Percentiles rank a stretch among this genome's conserved stretches.
Evolutionary conservation across 1,284 basidiomycete genomes (phyloP).

Genomic region (Cutaneotrichosporon sp.): DNA sequence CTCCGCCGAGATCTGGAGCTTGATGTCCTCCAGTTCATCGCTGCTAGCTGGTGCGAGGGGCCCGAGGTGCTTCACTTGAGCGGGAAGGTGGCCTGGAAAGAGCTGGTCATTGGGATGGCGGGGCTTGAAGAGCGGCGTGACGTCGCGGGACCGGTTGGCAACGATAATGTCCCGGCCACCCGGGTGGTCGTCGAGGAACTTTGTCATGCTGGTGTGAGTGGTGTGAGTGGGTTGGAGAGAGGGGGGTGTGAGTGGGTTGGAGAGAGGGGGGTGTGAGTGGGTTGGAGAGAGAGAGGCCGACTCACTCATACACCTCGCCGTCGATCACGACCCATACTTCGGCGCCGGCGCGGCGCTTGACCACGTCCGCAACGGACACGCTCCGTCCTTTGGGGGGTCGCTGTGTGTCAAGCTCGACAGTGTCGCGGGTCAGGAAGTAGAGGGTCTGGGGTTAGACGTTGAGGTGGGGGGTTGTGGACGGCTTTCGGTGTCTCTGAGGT

Average conservation of each 20-base stretch:
- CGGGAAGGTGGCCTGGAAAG: conserved; percentile 40
- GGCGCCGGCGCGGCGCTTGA: conserved; percentile 35
- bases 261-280: too few relatives aligned
- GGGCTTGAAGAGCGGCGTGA: conserved; percentile 47
- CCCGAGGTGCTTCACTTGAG: conserved; percentile 38
- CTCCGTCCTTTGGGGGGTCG: conserved; percentile 8
- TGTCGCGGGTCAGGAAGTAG: conserved; percentile 13
- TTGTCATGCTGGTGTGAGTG: conserved; percentile 39
- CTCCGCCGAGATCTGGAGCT: conserved; percentile 38
- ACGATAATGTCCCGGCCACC: conserved; percentile 49
- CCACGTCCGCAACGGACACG: conserved; percentile 36
- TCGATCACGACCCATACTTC: conserved; percentile 50
- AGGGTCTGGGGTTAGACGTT: conserved; percentile 6
- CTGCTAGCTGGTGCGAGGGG: conserved; percentile 26
- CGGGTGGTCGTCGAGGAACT: conserved; percentile 47
- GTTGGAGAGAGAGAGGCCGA: neutral
- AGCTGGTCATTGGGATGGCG: conserved; percentile 50
- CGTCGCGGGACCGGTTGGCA: conserved; percentile 43
- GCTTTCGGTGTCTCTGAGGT: too few relatives aligned
- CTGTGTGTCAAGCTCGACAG: conserved; percentile 13
- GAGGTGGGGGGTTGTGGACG: too few relatives aligned
- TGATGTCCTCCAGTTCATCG: conserved; percentile 38
- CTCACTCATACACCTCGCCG: conserved; percentile 50
- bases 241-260: too few relatives aligned
- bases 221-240: too few relatives aligned